Evolutionary conservation across 192 early-diverging fungal genomes (phyloP), one percentile per base, ranked within the genome.

Genomic region (Umbelopsis sp.): DNA sequence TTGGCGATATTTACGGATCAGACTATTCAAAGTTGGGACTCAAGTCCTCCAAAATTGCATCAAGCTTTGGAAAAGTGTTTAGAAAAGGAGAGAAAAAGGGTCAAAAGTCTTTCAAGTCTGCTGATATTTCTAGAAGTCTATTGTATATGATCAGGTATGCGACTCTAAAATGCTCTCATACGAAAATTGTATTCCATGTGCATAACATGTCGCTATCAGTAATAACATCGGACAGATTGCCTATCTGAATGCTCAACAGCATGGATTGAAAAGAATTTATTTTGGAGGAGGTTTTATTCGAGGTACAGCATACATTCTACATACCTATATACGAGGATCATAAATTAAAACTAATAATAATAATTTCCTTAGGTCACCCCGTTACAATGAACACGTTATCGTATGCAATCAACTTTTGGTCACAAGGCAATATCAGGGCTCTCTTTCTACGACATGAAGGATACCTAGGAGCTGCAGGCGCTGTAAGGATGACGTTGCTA

Each of bases 221-320:
- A 99, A 99, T 85, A 99, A 97, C 78, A 95, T 99, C 86, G 96
- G 97, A 11, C 97, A 99, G 79, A 98, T 99, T 68, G 97, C 96
- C 0, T 99, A 96, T 70, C 82, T 99, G 67, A 98, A 98, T 74
- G 97, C 97, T 8, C 90, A 95, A 75, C 87, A 91, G 29, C 96
- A 98, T 82, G 92, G 91, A 22, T 89, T 98, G 68, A 81, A 82
- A 22, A 85, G 86, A 53, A 98, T 99, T 66, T 99, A 98, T 83
- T 99, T 99, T 82, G 94, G 94, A 75, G 97, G 97, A 32, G 97
- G 93, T 81, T 99, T 97, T 80, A 98, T 99, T 70, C 85, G 95
- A 84, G 95, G 89, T 86, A 83, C 49, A 25, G 29, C 26, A 49
- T 54, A 14, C 41, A 43, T 38, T 32, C 22, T 34, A 69, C 11